phyloP scores from a whole-genome alignment of 768 basidiomycete genomes.

The Steccherinum ochraceum region DNA sequence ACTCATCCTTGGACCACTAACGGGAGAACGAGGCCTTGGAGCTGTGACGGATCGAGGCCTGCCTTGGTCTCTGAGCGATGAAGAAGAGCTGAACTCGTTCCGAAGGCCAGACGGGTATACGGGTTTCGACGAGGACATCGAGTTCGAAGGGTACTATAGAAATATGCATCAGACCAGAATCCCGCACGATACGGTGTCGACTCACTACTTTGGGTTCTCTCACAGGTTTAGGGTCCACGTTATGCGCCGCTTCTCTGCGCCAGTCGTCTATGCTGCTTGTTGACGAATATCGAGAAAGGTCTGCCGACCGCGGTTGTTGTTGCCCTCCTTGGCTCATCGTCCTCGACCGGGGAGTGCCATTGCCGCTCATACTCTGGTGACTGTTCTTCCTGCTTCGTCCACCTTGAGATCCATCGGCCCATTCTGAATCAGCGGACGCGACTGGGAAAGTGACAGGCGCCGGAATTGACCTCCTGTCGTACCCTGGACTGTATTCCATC shows the following conservation, averaged over 20 bases:
- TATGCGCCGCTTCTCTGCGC: background rate
- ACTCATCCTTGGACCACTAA: too few species aligned
- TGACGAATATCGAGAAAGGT: background rate
- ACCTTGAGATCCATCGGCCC: slow-evolving; percentile 2
- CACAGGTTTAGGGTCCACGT: background rate
- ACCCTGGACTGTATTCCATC: slow-evolving; percentile 18
- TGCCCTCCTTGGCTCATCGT: background rate
- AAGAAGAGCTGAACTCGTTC: background rate
- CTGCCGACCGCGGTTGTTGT: background rate
- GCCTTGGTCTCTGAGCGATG: background rate
- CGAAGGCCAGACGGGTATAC: background rate
- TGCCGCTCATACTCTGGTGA: slow-evolving; percentile 10
- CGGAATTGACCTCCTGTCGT: slow-evolving; percentile 14
- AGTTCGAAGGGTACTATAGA: background rate
- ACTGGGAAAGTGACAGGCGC: slow-evolving; percentile 13
- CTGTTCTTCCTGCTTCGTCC: slow-evolving; percentile 7
- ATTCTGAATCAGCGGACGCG: slow-evolving; percentile 2
- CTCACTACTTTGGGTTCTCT: background rate
- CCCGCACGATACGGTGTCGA: too few species aligned
- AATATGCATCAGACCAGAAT: background rate
- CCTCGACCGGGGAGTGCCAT: slow-evolving; percentile 13
- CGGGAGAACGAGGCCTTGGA: background rate
- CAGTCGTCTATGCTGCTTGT: background rate
- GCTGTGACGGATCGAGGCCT: background rate
- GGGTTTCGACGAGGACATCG: background rate